Conservation (phyloP, 208 protist genomes). For the Trichomonas vaginalis region DNA sequence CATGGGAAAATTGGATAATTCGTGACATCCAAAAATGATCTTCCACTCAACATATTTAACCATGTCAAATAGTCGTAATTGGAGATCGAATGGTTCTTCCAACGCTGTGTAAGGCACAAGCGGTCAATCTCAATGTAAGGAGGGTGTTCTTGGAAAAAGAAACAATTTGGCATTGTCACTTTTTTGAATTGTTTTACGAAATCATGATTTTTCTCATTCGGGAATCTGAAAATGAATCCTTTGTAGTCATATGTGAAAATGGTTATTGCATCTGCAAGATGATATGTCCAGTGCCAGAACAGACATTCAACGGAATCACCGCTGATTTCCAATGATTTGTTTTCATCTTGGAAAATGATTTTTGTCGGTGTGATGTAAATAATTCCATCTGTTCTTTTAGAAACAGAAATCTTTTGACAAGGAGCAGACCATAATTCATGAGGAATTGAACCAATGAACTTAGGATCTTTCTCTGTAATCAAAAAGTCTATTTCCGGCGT, state of each 20-base stretch:
- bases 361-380: not conserved
- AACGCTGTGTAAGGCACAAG: not conserved
- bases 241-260: not conserved
- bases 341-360: not conserved
- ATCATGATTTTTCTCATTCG: not conserved
- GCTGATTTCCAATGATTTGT: not conserved
- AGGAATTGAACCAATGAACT: not conserved
- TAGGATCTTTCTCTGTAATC: not conserved
- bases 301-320: not conserved
- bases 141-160: not conserved
- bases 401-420: not conserved
- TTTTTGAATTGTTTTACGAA: not conserved
- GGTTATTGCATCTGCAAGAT: not conserved
- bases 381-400: not conserved
- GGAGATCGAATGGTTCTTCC: not conserved
- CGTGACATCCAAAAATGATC: not conserved
- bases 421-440: not conserved
- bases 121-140: not conserved
- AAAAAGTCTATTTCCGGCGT: not conserved
- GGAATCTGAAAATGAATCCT: not conserved
- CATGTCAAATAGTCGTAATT: not conserved
- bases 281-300: not conserved
- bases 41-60: not conserved
- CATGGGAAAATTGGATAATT: not conserved
- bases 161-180: not conserved